Percentiles rank a stretch among this genome's conserved stretches.
Evolutionary conservation across 768 basidiomycete genomes (phyloP).

Genomic region (Favolaschia claudopus): DNA sequence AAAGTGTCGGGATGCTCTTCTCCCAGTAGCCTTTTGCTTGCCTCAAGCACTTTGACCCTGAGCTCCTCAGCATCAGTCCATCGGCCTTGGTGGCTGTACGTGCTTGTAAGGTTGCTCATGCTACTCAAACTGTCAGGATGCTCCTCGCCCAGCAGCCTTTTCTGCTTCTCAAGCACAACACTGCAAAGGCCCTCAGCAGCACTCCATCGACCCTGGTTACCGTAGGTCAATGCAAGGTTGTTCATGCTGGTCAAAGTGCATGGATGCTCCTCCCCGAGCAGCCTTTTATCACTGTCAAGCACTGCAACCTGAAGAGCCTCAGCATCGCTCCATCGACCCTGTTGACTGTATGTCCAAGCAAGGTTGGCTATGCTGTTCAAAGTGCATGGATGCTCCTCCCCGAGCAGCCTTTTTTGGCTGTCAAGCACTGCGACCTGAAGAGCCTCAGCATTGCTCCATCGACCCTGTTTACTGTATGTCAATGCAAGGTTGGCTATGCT

Average conservation of each 20-base stretch:
- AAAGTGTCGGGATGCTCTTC: neutral
- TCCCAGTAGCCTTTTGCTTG: neutral
- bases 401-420: neutral
- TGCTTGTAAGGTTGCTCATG: neutral
- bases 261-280: neutral
- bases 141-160: neutral
- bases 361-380: neutral
- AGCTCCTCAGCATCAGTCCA: neutral
- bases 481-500: neutral
- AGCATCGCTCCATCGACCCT: neutral
- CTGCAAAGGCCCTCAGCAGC: neutral
- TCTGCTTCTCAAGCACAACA: neutral
- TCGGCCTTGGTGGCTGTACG: slow-evolving; percentile 1
- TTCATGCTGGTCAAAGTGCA: neutral
- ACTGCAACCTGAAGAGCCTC: neutral
- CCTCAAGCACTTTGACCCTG: neutral
- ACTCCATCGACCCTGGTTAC: neutral
- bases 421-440: neutral
- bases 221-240: neutral
- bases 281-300: neutral
- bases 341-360: neutral
- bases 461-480: neutral
- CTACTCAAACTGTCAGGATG: neutral
- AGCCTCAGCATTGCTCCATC: neutral
- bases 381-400: neutral